These are phyloP conservation scores for Paratinospora sagittata DNA, from an alignment of 164 flowering plant genomes.

Conservation along the genomic window DNA sequence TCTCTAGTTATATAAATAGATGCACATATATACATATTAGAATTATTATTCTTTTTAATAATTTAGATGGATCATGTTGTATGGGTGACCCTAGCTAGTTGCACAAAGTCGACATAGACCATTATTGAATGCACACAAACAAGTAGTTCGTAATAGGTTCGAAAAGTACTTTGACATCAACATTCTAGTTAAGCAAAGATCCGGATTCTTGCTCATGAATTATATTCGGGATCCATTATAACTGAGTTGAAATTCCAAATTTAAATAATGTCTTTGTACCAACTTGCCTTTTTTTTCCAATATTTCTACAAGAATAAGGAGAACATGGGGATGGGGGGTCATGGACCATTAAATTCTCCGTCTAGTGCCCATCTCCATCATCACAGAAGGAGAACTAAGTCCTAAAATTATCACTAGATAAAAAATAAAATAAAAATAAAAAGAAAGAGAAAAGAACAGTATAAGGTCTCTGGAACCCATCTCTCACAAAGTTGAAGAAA, in stretches of 20 bases:
- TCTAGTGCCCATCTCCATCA: conserved; percentile 15
- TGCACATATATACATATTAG: not conserved
- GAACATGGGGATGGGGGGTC: not conserved
- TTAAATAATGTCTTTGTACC: conserved; percentile 27
- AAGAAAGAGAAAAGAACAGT: not conserved
- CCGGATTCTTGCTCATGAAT: conserved; percentile 45
- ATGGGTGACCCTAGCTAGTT: conserved; percentile 9
- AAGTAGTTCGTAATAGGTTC: not conserved
- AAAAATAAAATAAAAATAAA: no score
- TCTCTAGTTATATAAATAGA: not conserved
- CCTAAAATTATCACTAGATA: not conserved
- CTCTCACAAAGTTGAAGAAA: not conserved
- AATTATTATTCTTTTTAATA: not conserved
- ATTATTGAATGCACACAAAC: conserved; percentile 13
- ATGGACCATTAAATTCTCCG: not conserved
- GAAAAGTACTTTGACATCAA: conserved; percentile 21
- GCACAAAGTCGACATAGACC: conserved; percentile 13
- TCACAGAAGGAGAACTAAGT: not conserved
- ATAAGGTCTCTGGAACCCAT: not conserved
- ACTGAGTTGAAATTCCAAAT: conserved; percentile 19
- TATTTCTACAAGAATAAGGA: not conserved
- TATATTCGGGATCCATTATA: conserved; percentile 41
- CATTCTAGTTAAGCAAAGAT: conserved; percentile 53
- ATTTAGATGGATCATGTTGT: conserved; percentile 9
- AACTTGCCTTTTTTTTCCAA: conserved; percentile 21